Base-by-base conservation (phyloP, 2,329 filamentous ascomycete genomes). In the Neofusicoccum sp. region DNA sequence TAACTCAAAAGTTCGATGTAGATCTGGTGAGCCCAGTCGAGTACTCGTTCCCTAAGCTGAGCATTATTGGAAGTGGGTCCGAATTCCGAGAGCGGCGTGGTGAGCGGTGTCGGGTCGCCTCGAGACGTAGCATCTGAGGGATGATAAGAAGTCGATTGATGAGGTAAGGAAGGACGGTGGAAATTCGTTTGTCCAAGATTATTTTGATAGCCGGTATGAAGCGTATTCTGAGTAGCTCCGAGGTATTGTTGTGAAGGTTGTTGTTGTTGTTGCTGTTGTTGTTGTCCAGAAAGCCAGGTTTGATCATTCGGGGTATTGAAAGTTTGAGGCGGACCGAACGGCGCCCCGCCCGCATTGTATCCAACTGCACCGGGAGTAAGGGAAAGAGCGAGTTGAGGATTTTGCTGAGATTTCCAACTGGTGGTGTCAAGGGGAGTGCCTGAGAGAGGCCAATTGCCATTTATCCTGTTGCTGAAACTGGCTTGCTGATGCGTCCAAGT, bases 1-100 rank as follows among this genome's bases (percentile, higher is more conserved):
- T 77, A 81, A 47, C 74, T 80, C 48, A 83, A 73, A 14, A 82
- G 74, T 61, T 83, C 79, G 45, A 81, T 74, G 64, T 83, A 83
- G 29, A 81, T 79, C 37, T 79, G 76, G 65, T 79, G 73, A 14
- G 76, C 79, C 79, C 78, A 79, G 22, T 74, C 74, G 70, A 80
- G 83, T 14, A 79, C 76, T 61, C 72, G 76, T 64, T 83, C 81
- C 37, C 79, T 71, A 49, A 75, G 74, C 59, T 76, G 74, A 3
- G 74, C 78, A 66, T 80, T 79, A 5, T 73, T 71, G 14, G 79
- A 79, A n/a, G 74, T 71, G 3, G 77, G 67, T 2, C 76, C 77
- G 63, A 75, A 79, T 41, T 81, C 79, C 29, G 69, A 47, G 12
- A 71, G 64, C 1, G 73, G 31, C 16, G 63, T 33, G n/a, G 43